Conservation (phyloP, 176 grass and related monocot species). For the Lolium multiflorum region DNA sequence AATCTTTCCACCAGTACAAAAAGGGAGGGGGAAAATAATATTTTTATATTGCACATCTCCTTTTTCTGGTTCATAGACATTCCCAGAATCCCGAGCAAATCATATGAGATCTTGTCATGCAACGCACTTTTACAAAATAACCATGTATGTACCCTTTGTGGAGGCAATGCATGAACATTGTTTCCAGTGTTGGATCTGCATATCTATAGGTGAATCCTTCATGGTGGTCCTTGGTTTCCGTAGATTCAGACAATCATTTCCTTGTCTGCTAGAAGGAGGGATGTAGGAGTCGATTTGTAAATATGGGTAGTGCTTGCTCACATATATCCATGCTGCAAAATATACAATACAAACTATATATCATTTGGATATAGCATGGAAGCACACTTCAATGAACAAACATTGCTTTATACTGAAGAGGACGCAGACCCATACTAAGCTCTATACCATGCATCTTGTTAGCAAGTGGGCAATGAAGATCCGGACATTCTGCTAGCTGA, state of each 20-base stretch:
- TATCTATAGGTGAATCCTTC: slow-evolving; percentile 51
- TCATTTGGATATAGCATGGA: slow-evolving; percentile 37
- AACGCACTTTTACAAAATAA: slow-evolving; percentile 49
- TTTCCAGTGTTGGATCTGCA: slow-evolving; percentile 56
- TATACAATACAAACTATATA: neutral
- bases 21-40: neutral
- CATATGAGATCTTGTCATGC: slow-evolving; percentile 43
- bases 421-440: slow-evolving; percentile 26
- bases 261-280: slow-evolving; percentile 35
- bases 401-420: slow-evolving; percentile 10
- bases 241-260: slow-evolving; percentile 52
- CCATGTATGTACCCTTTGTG: slow-evolving; percentile 13
- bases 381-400: slow-evolving; percentile 13
- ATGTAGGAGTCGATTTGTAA: slow-evolving; percentile 7
- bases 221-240: slow-evolving; percentile 43
- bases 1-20: slow-evolving; percentile 40
- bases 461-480: slow-evolving; percentile 28
- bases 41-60: neutral
- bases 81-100: slow-evolving; percentile 41
- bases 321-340: slow-evolving; percentile 23
- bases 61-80: neutral
- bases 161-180: slow-evolving; percentile 66
- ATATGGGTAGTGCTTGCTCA: slow-evolving; percentile 37
- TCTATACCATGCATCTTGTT: slow-evolving; percentile 29
- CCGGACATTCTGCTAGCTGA: slow-evolving; percentile 49